Evolutionary conservation across 2,329 filamentous ascomycete genomes (phyloP), one percentile per base, ranked within the genome.

Genomic region (Penicillium thymicola): DNA sequence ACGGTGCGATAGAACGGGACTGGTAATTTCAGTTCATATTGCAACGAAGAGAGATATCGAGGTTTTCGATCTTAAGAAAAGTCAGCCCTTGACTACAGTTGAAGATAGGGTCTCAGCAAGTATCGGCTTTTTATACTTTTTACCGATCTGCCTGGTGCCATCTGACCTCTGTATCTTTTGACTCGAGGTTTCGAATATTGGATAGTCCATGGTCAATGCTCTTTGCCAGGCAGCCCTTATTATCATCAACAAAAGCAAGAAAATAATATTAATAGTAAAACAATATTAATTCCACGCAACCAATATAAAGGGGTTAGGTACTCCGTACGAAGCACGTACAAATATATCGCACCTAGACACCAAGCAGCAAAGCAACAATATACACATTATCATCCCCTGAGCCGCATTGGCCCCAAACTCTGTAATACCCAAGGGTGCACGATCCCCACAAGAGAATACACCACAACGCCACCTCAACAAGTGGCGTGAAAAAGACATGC

Each of bases 341-440:
- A 5, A 32, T 38, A 44, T 18, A 38, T 38, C 51, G 32, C 40
- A 51, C 40, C 14, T 23, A 32, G 14, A 34, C 23, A 30, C 38
- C 32, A 34, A 40, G 11, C 27, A 43, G 30, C 6, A 44, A 50
- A 50, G n/a, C 38, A 50, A 44, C 30, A 18, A 32, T 43, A 21
- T 54, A 18, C n/a, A n/a, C n/a, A 37, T 14, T 43, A 32, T 21
- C 8, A 34, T 27, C 27, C 28, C 40, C 40, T 51, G 48, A 56
- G 54, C 54, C 49, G 54, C 54, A 57, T 47, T 54, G 45, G 27
- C 43, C 42, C 21, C 54, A 46, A 48, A 41, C 43, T 42, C 14
- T 36, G 34, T 41, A 28, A 34, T 5, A 43, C 34, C 21, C 41
- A 52, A 34, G 23, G 27, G 3, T 18, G 16, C 25, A 34, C 30